phyloP scores from a whole-genome alignment of 176 grass and related monocot genomes.

The Miscanthus lutarioriparius region DNA sequence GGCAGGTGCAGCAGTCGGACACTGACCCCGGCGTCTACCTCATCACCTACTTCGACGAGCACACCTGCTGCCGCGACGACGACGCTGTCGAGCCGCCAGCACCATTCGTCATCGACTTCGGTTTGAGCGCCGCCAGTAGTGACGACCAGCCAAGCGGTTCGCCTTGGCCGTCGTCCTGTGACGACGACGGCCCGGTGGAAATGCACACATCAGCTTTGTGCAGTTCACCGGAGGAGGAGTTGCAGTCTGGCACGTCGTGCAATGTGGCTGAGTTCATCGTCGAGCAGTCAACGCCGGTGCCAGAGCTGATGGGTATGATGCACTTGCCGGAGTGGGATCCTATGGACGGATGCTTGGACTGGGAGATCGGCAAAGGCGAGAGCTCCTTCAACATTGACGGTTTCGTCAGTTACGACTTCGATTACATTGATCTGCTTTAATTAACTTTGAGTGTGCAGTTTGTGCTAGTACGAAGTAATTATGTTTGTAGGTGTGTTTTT shows the following conservation, averaged over 20 bases:
- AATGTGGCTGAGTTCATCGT: background rate
- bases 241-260: background rate
- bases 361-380: background rate
- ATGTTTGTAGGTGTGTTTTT: too few species aligned
- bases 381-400: background rate
- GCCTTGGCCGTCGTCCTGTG: background rate
- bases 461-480: too few species aligned
- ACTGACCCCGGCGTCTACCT: slow-evolving; percentile 27
- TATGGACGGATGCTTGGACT: background rate
- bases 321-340: background rate
- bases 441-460: background rate
- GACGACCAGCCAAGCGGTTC: background rate
- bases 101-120: slow-evolving; percentile 34
- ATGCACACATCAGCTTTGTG: background rate
- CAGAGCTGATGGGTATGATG: background rate
- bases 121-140: background rate
- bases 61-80: slow-evolving; percentile 30
- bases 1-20: slow-evolving; percentile 47
- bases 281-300: background rate
- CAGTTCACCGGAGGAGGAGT: background rate
- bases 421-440: background rate
- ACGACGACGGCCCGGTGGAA: background rate
- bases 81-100: background rate
- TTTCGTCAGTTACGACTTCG: background rate
- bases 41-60: slow-evolving; percentile 44